phyloP scores from a whole-genome alignment of 73 alveolate genomes.

The Paramecium sexaurelia region DNA sequence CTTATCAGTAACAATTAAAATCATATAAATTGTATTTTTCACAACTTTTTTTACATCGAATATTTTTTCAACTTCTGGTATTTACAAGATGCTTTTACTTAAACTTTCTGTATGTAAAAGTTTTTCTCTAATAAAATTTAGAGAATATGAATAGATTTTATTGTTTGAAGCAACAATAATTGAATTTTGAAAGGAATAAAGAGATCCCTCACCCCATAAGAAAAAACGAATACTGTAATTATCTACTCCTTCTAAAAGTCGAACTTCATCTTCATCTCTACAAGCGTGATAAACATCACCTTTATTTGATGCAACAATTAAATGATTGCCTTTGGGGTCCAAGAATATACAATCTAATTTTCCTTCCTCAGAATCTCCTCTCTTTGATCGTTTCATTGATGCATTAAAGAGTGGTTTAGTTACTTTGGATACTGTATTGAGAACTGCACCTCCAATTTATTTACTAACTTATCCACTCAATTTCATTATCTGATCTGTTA shows the following conservation, averaged over 20 bases:
- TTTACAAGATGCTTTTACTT: neutral
- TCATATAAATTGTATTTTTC: neutral
- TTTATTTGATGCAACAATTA: neutral
- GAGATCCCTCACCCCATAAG: neutral
- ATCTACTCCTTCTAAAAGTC: neutral
- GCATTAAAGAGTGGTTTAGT: neutral
- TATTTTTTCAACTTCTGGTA: neutral
- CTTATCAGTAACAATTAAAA: neutral
- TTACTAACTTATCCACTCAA: neutral
- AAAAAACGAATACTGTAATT: neutral
- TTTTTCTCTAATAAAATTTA: neutral
- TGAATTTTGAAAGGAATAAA: neutral
- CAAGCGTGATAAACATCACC: neutral
- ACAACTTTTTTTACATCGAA: neutral
- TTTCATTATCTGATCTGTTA: neutral
- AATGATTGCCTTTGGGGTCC: conserved; percentile 3
- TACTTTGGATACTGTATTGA: neutral
- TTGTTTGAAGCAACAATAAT: neutral
- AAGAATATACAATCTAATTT: neutral
- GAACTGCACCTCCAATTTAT: neutral
- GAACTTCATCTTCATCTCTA: neutral
- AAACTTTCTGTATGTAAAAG: neutral
- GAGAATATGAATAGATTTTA: neutral
- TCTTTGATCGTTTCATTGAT: neutral
- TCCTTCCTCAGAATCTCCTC: neutral